Base-by-base conservation (phyloP, 2,329 filamentous ascomycete genomes). In the Tolypocladium capitatum region DNA sequence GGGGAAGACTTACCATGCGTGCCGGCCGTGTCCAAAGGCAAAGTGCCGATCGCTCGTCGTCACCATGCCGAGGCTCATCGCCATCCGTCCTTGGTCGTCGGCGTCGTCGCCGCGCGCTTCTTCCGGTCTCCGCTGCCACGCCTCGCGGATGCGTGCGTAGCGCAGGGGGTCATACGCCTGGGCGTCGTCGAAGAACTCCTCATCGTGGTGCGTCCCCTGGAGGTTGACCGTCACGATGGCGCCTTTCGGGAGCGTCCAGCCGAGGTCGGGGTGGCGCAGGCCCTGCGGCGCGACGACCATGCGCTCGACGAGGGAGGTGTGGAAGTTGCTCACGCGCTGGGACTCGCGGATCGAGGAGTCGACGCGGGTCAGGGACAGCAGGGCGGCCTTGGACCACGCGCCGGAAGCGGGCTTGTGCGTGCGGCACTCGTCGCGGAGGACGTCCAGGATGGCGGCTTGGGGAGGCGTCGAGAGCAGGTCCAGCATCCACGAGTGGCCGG, bases 11-110 rank as follows among this genome's bases (percentile, higher is more conserved):
- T 36, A 63, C 61, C 61, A 74, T 2, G 71, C 73, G 56, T 80
- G 75, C 51, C 71, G 64, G 8, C 78, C 78, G 50, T 79, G 74
- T 0, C 78, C 76, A 58, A 81, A 81, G 0, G 72, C 64, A 20
- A 80, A 56, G 53, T 76, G 72, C 8, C 62, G 57, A 34, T 71
- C 63, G 33, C 70, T 72, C 2, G 76, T 78, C 5, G 73, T 74
- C 13, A 78, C 72, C 64, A 80, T 70, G 3, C 73, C 69, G 16
- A 71, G 33, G 1, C 57, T 53, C 53, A 57, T 71, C 40, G 67
- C 69, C 16, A 59, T 55, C 38, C 54, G 56, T 0, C 56, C 57
- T 41, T 71, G 52, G 0, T 56, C 59, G 13, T 63, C 62, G 3
- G 60, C 61, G 1, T 51, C 61, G 1, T 51, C 36, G 24, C 57